Conservation (phyloP, 768 basidiomycete genomes). For the Antrodiella citrinella region DNA sequence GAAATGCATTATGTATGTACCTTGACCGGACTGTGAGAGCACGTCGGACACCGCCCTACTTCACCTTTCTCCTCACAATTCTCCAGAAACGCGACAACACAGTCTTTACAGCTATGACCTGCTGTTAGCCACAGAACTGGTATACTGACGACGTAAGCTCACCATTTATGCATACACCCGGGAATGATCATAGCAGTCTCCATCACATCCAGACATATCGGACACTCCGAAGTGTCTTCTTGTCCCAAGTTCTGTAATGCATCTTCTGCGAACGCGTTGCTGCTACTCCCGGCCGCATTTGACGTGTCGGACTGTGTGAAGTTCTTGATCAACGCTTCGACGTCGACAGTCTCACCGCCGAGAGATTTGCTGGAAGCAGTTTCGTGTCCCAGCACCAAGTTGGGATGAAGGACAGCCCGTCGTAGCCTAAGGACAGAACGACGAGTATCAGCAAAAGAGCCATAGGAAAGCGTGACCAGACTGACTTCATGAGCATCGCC, state of each 20-base stretch:
- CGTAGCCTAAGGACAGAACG: conserved; percentile 47
- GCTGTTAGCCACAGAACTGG: background rate
- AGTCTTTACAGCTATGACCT: conserved; percentile 74
- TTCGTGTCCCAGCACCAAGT: conserved; percentile 55
- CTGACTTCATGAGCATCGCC: conserved; percentile 90
- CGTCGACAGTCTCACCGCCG: conserved; percentile 34
- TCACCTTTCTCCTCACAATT: conserved; percentile 63
- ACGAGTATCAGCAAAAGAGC: conserved; percentile 5
- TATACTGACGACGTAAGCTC: conserved; percentile 16
- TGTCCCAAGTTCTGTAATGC: conserved; percentile 52
- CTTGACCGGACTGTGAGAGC: conserved; percentile 60
- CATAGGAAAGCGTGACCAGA: too few species aligned
- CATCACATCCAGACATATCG: conserved; percentile 76
- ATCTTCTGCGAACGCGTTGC: conserved; percentile 47
- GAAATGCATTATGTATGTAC: conserved; percentile 21
- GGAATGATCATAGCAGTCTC: conserved; percentile 64
- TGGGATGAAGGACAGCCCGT: conserved; percentile 88
- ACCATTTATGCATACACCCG: conserved; percentile 73
- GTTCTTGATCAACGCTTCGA: conserved; percentile 47
- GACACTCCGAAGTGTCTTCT: conserved; percentile 54
- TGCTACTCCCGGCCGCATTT: conserved; percentile 7
- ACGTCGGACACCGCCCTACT: conserved; percentile 73
- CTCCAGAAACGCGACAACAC: conserved; percentile 68
- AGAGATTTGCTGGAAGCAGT: conserved; percentile 24
- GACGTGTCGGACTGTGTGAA: conserved; percentile 32